These are phyloP conservation scores for Penicillium crystallinum DNA, from an alignment of 495 filamentous ascomycete genomes.

Conservation along the genomic window DNA sequence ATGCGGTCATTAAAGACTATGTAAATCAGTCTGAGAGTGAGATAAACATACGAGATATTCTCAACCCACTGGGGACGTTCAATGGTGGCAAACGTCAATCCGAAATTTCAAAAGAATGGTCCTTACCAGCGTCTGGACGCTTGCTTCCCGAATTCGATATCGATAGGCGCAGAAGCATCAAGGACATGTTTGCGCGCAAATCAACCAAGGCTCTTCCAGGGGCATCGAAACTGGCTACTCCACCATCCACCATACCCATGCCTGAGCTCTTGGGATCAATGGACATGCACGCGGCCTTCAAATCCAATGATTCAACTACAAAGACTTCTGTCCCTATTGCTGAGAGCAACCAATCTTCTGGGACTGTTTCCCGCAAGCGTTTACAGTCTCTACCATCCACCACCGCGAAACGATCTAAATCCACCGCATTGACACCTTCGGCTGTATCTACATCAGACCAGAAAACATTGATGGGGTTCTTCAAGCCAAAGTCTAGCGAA, in stretches of 20 bases:
- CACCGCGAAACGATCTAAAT: conserved; percentile 46
- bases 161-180: conserved; percentile 74
- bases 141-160: conserved; percentile 74
- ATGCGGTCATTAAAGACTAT: conserved; percentile 63
- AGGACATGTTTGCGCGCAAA: conserved; percentile 80
- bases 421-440: conserved; percentile 17
- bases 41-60: conserved; percentile 61
- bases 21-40: conserved; percentile 47
- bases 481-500: conserved; percentile 46
- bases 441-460: conserved; percentile 49
- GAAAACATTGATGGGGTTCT: conserved; percentile 77
- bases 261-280: background rate
- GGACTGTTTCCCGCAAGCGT: conserved; percentile 28
- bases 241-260: background rate
- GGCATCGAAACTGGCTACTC: background rate
- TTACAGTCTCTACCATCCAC: conserved; percentile 12
- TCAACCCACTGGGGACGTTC: conserved; percentile 78
- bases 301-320: background rate
- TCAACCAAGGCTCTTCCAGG: conserved; percentile 20
- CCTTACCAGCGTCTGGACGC: conserved; percentile 71
- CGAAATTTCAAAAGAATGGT: conserved; percentile 60
- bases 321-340: background rate
- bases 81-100: conserved; percentile 60
- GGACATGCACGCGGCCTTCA: background rate
- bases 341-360: conserved; percentile 3